These are phyloP conservation scores for Kwoniella shivajii DNA, from an alignment of 1,284 basidiomycete genomes.

Conservation along the genomic window DNA sequence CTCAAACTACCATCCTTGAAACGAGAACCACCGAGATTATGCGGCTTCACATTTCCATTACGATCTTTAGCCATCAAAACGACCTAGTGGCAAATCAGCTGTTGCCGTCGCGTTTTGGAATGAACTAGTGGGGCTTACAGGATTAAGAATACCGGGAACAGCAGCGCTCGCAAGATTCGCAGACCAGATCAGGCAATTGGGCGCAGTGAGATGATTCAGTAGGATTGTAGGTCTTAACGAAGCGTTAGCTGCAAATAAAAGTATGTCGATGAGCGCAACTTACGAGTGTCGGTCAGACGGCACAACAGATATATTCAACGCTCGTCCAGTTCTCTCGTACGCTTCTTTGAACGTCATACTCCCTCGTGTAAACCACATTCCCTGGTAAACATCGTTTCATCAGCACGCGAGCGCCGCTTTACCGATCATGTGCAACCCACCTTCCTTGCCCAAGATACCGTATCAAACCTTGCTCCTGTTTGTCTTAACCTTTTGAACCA, in stretches of 20 bases:
- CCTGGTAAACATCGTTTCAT: conserved; percentile 54
- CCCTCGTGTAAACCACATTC: conserved; percentile 87
- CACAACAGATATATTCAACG: conserved; percentile 90
- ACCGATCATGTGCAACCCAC: conserved; percentile 52
- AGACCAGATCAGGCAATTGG: conserved; percentile 70
- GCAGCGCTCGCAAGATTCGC: conserved; percentile 55
- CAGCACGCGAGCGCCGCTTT: neutral
- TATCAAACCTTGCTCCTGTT: conserved; percentile 93
- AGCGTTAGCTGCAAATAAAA: neutral
- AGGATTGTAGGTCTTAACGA: conserved; percentile 80
- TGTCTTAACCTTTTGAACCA: conserved; percentile 81
- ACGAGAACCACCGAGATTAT: conserved; percentile 84
- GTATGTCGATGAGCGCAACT: conserved; percentile 41
- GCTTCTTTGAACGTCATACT: conserved; percentile 96
- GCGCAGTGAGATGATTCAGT: conserved; percentile 92
- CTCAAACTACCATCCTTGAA: conserved; percentile 90
- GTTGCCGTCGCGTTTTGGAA: neutral
- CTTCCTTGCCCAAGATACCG: conserved; percentile 87
- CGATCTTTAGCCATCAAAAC: conserved; percentile 90
- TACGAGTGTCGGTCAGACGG: conserved; percentile 91
- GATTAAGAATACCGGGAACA: conserved; percentile 54
- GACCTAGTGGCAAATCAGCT: conserved; percentile 71
- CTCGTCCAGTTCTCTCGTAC: conserved; percentile 86
- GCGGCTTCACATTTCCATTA: conserved; percentile 80
- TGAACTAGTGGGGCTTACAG: conserved; percentile 23